phyloP scores from a whole-genome alignment of 805 yeast genomes.

The Metschnikowia arizonensis region DNA sequence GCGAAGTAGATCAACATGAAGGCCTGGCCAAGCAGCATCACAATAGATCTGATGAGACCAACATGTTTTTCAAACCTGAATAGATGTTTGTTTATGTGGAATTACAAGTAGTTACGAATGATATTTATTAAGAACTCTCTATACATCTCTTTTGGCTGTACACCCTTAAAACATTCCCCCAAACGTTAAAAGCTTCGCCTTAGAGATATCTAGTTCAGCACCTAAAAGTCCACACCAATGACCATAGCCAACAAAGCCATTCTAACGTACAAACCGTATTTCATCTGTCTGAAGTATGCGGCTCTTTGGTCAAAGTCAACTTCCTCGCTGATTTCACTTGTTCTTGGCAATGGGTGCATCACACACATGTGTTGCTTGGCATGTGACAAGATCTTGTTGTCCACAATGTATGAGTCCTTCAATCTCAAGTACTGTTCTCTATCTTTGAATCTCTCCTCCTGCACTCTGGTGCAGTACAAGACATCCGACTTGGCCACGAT shows the following conservation, averaged over 20 bases:
- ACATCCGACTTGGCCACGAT: slow-evolving; percentile 90
- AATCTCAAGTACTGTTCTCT: slow-evolving; percentile 76
- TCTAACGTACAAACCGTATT: slow-evolving; percentile 95
- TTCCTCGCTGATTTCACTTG: slow-evolving; percentile 93
- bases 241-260: slow-evolving; percentile 99
- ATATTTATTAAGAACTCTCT: not conserved
- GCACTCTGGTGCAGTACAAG: slow-evolving; percentile 95
- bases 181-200: slow-evolving; percentile 9
- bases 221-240: slow-evolving; percentile 81
- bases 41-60: slow-evolving; percentile 13
- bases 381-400: slow-evolving; percentile 81
- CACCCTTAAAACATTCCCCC: slow-evolving; percentile 16
- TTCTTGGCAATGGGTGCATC: slow-evolving; percentile 98
- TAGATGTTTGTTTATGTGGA: not conserved
- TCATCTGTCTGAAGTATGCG: slow-evolving; percentile 99
- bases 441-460: slow-evolving; percentile 88
- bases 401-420: slow-evolving; percentile 88
- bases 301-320: slow-evolving; percentile 99
- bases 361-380: slow-evolving; percentile 99
- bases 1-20: not conserved
- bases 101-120: not conserved
- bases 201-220: not conserved
- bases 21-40: not conserved
- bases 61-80: slow-evolving; percentile 16
- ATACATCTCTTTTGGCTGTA: not conserved